A percentile compares a stretch with the other conserved stretches of the same genome.
Conservation (phyloP, 2,329 filamentous ascomycete genomes). For the Tolypocladium paradoxum region DNA sequence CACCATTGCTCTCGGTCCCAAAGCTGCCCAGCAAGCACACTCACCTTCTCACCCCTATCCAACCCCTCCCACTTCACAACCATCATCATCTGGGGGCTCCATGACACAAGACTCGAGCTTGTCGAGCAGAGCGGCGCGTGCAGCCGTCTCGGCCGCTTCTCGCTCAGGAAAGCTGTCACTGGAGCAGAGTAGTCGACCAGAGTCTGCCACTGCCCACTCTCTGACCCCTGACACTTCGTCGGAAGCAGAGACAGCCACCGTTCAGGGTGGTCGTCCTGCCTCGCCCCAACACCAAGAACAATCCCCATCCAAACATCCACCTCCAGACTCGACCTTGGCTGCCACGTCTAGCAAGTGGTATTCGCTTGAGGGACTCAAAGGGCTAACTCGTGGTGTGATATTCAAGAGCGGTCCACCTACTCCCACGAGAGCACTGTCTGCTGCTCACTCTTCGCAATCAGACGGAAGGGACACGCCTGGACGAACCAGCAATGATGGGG, state of each 20-base stretch:
- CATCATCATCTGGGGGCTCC: slow-evolving; percentile 26
- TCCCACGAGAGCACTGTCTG: slow-evolving; percentile 76
- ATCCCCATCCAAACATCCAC: slow-evolving; percentile 32
- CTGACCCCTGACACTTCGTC: neutral
- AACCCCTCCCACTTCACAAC: slow-evolving; percentile 45
- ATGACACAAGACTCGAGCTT: slow-evolving; percentile 16
- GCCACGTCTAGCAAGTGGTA: slow-evolving; percentile 41
- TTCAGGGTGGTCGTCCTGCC: slow-evolving; percentile 1
- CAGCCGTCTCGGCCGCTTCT: slow-evolving; percentile 11
- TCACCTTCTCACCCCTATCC: slow-evolving; percentile 32
- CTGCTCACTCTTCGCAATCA: slow-evolving; percentile 40
- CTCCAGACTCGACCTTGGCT: slow-evolving; percentile 30
- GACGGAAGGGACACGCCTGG: slow-evolving; percentile 30
- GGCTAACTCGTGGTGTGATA: slow-evolving; percentile 70
- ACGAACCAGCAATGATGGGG: slow-evolving; percentile 29
- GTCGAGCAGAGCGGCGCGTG: slow-evolving; percentile 12
- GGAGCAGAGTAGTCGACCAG: slow-evolving; percentile 1
- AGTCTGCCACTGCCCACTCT: slow-evolving; percentile 1
- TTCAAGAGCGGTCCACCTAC: slow-evolving; percentile 89
- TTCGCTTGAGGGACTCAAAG: slow-evolving; percentile 60
- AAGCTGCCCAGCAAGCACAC: slow-evolving; percentile 11
- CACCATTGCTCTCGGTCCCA: slow-evolving; percentile 11
- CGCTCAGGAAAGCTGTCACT: slow-evolving; percentile 2
- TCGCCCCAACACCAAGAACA: slow-evolving; percentile 1
- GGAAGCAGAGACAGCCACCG: neutral